Evolutionary conservation across 768 basidiomycete genomes (phyloP), one percentile per base, ranked within the genome.

Genomic region (Russula ochroleuca): DNA sequence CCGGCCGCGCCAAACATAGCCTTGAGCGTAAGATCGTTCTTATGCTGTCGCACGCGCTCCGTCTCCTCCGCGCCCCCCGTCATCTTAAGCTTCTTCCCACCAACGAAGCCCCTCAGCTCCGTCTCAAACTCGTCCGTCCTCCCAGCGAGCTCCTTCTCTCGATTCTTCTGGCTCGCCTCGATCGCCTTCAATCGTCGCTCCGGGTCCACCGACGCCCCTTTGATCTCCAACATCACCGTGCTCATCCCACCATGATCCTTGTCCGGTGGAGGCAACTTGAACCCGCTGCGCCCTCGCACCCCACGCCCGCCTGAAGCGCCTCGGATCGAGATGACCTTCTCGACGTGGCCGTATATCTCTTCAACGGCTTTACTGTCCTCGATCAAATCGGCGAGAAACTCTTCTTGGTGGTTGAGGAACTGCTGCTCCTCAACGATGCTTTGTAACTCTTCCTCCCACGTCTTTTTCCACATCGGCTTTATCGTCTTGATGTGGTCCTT

Each of bases 381-480:
- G 67, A 90, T 76, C 28, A 99, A 78, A 71, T 99, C 96, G 54
- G 78, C 79, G 62, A 96, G 78, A 73, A 99, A 84, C 73, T 94
- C 93, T 72, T 95, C 92, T 74, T 98, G 95, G 71, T 97, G 91
- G 9, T 84, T 85, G 64, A 98, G 77, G 78, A 97, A 90, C 69
- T 94, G 91, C 73, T 99, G 95, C 74, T 99, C 96, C 73, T 97
- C 94, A 62, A 98, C 90, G 61, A 99, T 94, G 68, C 93, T 92
- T 79, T 93, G 90, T 72, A 99, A 73, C 77, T 99, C 96, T 72
- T 92, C 87, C 71, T 92, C 90, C 96, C 96, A 99, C 21, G 94
- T 98, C 81, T 95, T 94, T 80, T 95, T 92, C 96, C 96, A 99
- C 83, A 92, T 92, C 48, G 96, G 94, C 71, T 90, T 93, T 70